Conservation (phyloP, 257 asterid species). For the Gentiana dahurica region DNA sequence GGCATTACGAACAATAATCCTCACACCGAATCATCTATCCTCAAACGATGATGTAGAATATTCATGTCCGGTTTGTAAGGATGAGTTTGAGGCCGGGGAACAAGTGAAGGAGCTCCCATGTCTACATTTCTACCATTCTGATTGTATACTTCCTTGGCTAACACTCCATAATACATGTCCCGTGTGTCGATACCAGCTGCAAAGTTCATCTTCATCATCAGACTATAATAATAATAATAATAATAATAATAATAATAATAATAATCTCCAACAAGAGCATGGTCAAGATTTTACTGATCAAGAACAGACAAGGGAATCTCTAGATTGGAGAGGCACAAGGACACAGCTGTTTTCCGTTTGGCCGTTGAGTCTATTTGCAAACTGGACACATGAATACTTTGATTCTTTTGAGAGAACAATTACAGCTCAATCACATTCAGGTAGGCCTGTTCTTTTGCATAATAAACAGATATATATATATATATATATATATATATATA, state of each 20-base stretch:
- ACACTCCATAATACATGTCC: constrained; percentile 67
- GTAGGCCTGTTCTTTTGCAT: constrained; percentile 9
- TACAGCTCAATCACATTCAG: constrained; percentile 20
- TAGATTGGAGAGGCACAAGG: constrained; percentile 40
- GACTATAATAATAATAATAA: not conserved
- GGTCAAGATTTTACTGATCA: constrained; percentile 13
- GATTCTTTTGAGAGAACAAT: constrained; percentile 30
- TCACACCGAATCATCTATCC: constrained; percentile 26
- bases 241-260: too few relatives aligned
- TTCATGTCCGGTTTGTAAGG: constrained; percentile 74
- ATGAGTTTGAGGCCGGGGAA: constrained; percentile 61
- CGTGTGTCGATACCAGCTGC: constrained; percentile 58
- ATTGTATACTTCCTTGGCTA: constrained; percentile 83
- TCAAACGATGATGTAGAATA: constrained; percentile 12
- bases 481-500: too few relatives aligned
- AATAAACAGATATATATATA: too few relatives aligned
- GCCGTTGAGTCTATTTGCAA: constrained; percentile 49
- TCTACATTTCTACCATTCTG: constrained; percentile 65
- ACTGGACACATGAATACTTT: constrained; percentile 33
- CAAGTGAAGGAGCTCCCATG: constrained; percentile 66
- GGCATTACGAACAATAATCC: constrained; percentile 34
- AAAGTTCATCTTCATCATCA: constrained; percentile 14
- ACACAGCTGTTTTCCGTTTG: constrained; percentile 30
- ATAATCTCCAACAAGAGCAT: constrained; percentile 12
- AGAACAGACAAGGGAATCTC: constrained; percentile 12